These are phyloP conservation scores for Pinus taeda DNA, from an alignment of 75 land plant species.

Conservation along the genomic window DNA sequence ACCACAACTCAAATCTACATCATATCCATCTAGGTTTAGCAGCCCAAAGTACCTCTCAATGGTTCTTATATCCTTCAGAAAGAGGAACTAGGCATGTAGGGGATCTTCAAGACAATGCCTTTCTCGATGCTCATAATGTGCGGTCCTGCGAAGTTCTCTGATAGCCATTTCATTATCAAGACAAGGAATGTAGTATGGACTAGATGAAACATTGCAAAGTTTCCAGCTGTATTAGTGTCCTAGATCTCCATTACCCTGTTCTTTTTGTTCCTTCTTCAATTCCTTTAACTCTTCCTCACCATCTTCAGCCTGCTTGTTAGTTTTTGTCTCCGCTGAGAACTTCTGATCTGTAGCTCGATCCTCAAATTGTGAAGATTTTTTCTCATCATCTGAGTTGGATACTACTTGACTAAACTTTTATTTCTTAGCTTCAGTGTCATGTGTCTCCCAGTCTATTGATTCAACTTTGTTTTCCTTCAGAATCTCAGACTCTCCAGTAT, in stretches of 20 bases:
- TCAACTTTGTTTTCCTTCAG: constrained; percentile 33
- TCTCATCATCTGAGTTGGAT: neutral
- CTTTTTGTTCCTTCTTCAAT: constrained; percentile 6
- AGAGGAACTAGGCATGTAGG: constrained; percentile 63
- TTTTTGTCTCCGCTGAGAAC: neutral
- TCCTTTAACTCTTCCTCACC: constrained; percentile 12
- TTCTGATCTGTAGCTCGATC: neutral
- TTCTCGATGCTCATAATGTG: constrained; percentile 64
- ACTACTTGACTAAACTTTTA: constrained; percentile 40
- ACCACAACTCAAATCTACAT: too few species aligned
- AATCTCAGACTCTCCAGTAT: constrained; percentile 21
- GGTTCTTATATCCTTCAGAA: constrained; percentile 50
- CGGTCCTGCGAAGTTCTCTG: constrained; percentile 12
- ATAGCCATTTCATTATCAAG: constrained; percentile 64
- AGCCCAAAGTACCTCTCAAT: too few species aligned
- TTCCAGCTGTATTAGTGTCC: constrained; percentile 10
- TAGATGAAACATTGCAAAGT: too few species aligned
- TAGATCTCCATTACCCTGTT: neutral
- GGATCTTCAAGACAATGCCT: constrained; percentile 63
- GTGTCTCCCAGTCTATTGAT: constrained; percentile 52
- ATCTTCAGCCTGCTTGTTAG: neutral
- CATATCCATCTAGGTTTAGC: too few species aligned
- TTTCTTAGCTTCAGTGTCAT: constrained; percentile 48
- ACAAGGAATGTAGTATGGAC: constrained; percentile 64
- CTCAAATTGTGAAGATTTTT: neutral